Percentiles rank a stretch among this genome's conserved stretches.
These are phyloP conservation scores for Aureobasidium sp. DNA, from an alignment of 2,329 filamentous ascomycete genomes.

Conservation along the genomic window DNA sequence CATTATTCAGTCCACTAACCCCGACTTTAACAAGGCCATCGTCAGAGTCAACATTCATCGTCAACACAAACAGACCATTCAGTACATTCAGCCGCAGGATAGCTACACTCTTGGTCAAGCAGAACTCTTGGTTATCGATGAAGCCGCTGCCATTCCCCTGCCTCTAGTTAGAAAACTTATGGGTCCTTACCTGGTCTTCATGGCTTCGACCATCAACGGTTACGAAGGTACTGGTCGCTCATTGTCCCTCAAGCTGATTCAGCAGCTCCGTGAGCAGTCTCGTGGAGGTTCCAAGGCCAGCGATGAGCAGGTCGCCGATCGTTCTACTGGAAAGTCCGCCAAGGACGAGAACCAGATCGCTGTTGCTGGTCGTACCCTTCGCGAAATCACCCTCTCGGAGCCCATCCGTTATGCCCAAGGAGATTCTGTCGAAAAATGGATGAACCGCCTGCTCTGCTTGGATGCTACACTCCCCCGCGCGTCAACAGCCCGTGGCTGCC, in stretches of 20 bases:
- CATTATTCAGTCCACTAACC: constrained; percentile 96
- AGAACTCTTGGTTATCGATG: constrained; percentile 91
- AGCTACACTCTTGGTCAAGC: constrained; percentile 91
- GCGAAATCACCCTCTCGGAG: constrained; percentile 87
- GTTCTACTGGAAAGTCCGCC: constrained; percentile 65
- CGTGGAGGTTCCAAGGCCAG: constrained; percentile 52
- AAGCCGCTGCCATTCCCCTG: constrained; percentile 91
- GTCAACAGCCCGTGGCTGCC: constrained; percentile 70
- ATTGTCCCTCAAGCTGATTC: constrained; percentile 90
- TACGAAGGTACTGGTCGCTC: constrained; percentile 97
- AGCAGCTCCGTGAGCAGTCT: constrained; percentile 91
- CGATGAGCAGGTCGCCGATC: constrained; percentile 63
- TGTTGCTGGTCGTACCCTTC: constrained; percentile 66
- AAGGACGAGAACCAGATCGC: constrained; percentile 56
- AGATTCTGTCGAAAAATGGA: constrained; percentile 90
- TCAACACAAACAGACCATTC: constrained; percentile 93
- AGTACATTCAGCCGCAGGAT: constrained; percentile 96
- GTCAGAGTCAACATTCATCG: constrained; percentile 93
- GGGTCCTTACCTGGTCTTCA: constrained; percentile 95
- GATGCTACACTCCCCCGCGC: constrained; percentile 82
- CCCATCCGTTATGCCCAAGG: constrained; percentile 91
- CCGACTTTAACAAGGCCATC: constrained; percentile 98
- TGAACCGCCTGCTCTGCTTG: constrained; percentile 87
- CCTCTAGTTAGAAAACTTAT: constrained; percentile 89
- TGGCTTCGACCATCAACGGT: constrained; percentile 98